Base-by-base conservation (phyloP, 768 basidiomycete species). In the Tremella fuciformis region DNA sequence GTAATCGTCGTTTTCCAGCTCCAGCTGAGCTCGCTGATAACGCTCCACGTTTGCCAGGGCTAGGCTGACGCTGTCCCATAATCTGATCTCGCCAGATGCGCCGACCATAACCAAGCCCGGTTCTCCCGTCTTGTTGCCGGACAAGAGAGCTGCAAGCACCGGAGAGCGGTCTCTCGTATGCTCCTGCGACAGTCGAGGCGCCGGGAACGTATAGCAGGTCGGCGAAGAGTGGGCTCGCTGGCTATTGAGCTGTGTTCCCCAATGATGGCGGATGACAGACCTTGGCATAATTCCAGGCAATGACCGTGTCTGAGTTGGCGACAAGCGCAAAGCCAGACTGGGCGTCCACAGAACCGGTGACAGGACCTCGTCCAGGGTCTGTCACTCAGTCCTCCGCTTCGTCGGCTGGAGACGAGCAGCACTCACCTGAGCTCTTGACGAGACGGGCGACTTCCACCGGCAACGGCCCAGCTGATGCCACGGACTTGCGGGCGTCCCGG, bases 51-150 rank as follows among this genome's bases (percentile, higher is more conserved):
- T 78, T 15, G 74, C 66, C 21, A 79, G 65, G 8, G 76, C 74
- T 9, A 67, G 42, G 21, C 67, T 67, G 60, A 93, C 86, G 59
- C 85, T 87, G 56, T 91, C 86, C 92, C 92, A 97, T 73, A 89
- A 88, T 38, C 88, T 84, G 55, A 90, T 78, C 62, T 85, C 80
- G 3, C 92, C 92, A 0, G 82, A 78, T 6, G 83, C 78, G 8
- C 87, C 87, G 50, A 89, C 78, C 52, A 93, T 82, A 42, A 96
- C 84, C 39, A 94, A 83, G 22, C 91, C 91, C 2, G 92, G 92
- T 78, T 97, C 92, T 41, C 88, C 84, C 7, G 62, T 38, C 13
- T 83, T 81, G 3, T 81, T 60, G 13, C 82, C 83, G 18, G 64
- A 57, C 55, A 59, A 70, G 15, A 73, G 60, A 8, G 73, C 66